Evolutionary conservation across 2,329 filamentous ascomycete species (phyloP).

Genomic region (Cladobotryum protrusum): DNA sequence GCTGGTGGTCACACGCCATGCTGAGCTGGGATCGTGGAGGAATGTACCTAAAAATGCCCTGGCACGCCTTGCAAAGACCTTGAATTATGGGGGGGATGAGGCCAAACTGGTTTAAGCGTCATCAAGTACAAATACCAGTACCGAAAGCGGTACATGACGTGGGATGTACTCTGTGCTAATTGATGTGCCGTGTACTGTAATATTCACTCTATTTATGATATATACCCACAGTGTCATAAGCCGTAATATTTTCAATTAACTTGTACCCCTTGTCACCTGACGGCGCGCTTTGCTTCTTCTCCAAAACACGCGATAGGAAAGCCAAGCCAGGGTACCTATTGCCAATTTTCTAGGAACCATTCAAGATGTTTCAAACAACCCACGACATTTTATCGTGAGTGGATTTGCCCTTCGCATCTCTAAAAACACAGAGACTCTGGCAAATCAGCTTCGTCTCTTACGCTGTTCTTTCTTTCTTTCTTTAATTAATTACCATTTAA

Average conservation of each 20-base stretch:
- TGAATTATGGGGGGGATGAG: neutral
- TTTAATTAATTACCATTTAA: neutral
- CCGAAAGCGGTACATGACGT: neutral
- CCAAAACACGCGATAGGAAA: neutral
- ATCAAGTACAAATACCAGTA: neutral
- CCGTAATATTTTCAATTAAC: neutral
- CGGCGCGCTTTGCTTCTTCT: constrained; percentile 15
- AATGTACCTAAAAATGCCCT: neutral
- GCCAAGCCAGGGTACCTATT: too few relatives aligned
- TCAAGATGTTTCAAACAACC: neutral
- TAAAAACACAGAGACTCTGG: neutral
- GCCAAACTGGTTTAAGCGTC: too few relatives aligned
- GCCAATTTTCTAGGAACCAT: neutral
- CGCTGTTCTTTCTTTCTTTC: neutral
- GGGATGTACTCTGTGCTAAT: neutral
- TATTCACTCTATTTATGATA: neutral
- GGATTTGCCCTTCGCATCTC: neutral
- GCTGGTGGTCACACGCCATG: neutral
- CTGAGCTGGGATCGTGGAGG: neutral
- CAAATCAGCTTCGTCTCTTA: neutral
- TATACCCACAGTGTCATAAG: neutral
- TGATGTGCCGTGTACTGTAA: neutral
- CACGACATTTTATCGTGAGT: neutral
- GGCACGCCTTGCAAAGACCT: neutral
- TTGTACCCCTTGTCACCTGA: constrained; percentile 21